A percentile compares a stretch with the other conserved stretches of the same genome.
These are phyloP conservation scores for Celoporthe dispersa DNA, from an alignment of 2,329 filamentous ascomycete genomes.

Conservation along the genomic window DNA sequence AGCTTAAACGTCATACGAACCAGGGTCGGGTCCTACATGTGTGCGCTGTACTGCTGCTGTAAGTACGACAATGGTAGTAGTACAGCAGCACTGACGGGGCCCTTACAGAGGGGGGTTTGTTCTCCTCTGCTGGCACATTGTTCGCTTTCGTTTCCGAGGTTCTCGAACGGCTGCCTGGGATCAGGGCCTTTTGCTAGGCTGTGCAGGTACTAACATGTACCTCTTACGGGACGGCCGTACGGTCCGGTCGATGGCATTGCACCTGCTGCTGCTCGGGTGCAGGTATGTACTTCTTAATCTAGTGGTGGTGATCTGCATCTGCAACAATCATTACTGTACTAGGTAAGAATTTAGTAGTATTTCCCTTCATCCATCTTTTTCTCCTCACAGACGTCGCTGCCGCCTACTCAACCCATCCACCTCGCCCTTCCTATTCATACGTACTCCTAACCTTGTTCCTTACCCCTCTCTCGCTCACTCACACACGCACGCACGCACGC, in stretches of 20 bases:
- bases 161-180: background rate
- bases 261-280: background rate
- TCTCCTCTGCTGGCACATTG: background rate
- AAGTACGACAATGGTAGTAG: too few relatives aligned
- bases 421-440: background rate
- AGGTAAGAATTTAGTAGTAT: background rate
- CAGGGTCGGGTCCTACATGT: background rate
- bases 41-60: too few relatives aligned
- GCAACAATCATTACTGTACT: background rate
- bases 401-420: background rate
- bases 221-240: background rate
- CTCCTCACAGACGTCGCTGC: slow-evolving; percentile 13
- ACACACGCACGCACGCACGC: too few relatives aligned
- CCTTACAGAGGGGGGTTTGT: background rate
- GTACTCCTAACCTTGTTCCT: background rate
- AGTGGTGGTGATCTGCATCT: slow-evolving; percentile 1
- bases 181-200: background rate
- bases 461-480: background rate
- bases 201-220: background rate
- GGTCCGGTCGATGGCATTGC: background rate
- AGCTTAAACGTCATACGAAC: slow-evolving; percentile 17
- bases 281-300: background rate
- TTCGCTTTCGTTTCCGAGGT: background rate
- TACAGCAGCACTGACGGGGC: too few relatives aligned
- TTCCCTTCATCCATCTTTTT: background rate